Conservation (phyloP, 805 yeast genomes). For the Kazachstania psychrophila region DNA sequence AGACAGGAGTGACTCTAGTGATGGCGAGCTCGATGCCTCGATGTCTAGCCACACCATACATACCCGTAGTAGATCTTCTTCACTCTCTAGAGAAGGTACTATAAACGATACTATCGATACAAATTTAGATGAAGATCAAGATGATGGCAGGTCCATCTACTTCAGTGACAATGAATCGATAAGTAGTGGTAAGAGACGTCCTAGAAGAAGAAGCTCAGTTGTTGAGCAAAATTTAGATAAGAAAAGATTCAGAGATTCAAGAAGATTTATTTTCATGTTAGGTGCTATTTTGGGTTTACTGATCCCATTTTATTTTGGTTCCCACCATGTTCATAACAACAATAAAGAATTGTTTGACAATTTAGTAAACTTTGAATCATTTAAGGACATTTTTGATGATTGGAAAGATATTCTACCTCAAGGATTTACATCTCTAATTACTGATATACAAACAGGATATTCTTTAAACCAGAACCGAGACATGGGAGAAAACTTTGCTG, state of each 20-base stretch:
- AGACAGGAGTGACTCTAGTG: neutral
- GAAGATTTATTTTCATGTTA: constrained; percentile 50
- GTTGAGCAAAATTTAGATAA: neutral
- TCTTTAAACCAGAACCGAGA: constrained; percentile 28
- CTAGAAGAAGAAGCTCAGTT: neutral
- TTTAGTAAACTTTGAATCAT: constrained; percentile 45
- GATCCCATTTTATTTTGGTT: constrained; percentile 54
- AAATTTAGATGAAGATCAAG: neutral
- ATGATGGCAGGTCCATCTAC: neutral
- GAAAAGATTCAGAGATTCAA: constrained; percentile 35
- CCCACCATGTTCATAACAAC: constrained; percentile 20
- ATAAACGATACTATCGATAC: neutral
- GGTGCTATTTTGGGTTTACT: constrained; percentile 68
- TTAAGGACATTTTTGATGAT: constrained; percentile 53
- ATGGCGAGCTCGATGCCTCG: neutral
- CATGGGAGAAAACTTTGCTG: constrained; percentile 77
- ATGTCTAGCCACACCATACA: too few species aligned
- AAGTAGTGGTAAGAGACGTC: neutral
- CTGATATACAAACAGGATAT: constrained; percentile 35
- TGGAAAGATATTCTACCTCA: constrained; percentile 70
- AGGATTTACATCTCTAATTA: constrained; percentile 49
- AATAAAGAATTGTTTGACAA: constrained; percentile 35
- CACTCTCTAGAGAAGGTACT: neutral
- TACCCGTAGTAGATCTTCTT: neutral
- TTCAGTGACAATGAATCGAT: constrained; percentile 1